Evolutionary conservation across 2,329 filamentous ascomycete species (phyloP), one percentile per base, ranked within the genome.

Genomic region (Calonectria hongkongensis): DNA sequence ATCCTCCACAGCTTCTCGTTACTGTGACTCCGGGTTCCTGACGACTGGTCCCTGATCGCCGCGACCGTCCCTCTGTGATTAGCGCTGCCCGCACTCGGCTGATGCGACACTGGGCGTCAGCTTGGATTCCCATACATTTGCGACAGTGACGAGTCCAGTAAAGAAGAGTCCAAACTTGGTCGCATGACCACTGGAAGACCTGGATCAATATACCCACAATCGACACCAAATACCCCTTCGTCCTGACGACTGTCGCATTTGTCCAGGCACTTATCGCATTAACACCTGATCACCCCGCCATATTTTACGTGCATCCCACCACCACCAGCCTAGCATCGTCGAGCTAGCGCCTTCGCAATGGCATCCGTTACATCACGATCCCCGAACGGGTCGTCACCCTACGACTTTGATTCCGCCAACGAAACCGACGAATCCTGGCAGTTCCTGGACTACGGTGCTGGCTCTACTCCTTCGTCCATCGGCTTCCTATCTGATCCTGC

Each of bases 401-500:
- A 84, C 78, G 85, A 86, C 68, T 83, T 84, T 66, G 84, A 86
- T 43, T 82, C 83, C 8, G 80, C 77, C 12, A 81, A 81, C 73
- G 85, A 86, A 28, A 78, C 82, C 5, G 86, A 88, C 48, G 86
- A 88, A 68, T 84, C 85, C 66, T 88, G 87, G 86, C 84, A 87
- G 64, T 84, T 85, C 54, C 79, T 87, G 71, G 83, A 86, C 71
- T 82, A 83, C 69, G 80, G 80, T 60, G 76, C 80, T 69, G 81
- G 79, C 33, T 84, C 84, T 18, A 82, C 78, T 4, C 76, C 85
- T 0, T 84, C 82, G 0, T 86, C 86, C 0, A 81, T 86, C 12
- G 86, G 84, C 21, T 87, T 89, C 72, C 81, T 88, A 21, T 85
- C 87, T 30, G 89, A 89, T 73, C 89, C 89, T 6, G 86, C 85